Base-by-base conservation (phyloP, 495 filamentous ascomycete genomes). In the Trichoderma reesei region DNA sequence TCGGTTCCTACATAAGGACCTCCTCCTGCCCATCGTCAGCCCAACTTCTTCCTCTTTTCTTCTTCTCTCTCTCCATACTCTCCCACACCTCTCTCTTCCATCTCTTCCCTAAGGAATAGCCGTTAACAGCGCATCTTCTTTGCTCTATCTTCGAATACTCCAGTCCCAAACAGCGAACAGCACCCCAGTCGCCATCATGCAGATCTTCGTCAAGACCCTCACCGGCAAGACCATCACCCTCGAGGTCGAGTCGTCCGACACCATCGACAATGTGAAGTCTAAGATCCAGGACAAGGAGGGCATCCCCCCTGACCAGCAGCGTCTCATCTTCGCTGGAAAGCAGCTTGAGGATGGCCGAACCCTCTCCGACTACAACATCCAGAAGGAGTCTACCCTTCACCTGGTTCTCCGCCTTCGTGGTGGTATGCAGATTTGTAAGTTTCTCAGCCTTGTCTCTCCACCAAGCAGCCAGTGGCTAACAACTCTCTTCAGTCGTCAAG, bases 211-310 rank as follows among this genome's bases (percentile, higher is more conserved):
- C 69, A 96, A 96, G 87, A 96, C 91, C 68, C 83, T 96, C 68
- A 98, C 93, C 63, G 93, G 93, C 76, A 98, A 98, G 90, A 98
- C 93, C 82, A 98, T 98, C 84, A 98, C 93, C 70, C 86, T 98
- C 72, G 93, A 98, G 90, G 94, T 98, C 20, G 93, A 98, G 83
- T 96, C 91, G 65, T 91, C 87, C 65, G 93, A 98, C 72, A 97
- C 93, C 66, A 97, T 98, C 82, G 94, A 98, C 82, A 98, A 97
- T 71, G 93, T 98, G 69, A 98, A 98, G 88, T 84, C 83, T 65
- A 98, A 98, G 88, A 98, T 98, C 62, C 93, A 98, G 78, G 93
- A 98, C 75, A 98, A 98, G 90, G 93, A 98, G 79, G 93, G 93
- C 48, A 98, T 98, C 70, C 93, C 93, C 59, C 93, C 93, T 11